Conservation (phyloP, 331 rosid species). For the Malus hybrid region DNA sequence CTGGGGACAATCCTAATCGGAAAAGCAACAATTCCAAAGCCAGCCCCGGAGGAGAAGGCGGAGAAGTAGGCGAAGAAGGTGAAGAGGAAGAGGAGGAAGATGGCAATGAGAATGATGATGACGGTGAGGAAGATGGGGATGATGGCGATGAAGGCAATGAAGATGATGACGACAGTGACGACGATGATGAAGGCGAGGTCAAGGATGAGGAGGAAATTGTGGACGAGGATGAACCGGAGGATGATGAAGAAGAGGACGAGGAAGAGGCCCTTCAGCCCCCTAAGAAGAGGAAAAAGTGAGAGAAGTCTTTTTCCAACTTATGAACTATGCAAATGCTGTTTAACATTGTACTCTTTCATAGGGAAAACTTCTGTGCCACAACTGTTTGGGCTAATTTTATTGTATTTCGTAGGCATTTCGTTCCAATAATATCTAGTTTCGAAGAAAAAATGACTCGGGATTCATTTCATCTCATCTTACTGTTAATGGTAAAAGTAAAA, state of each 20-base stretch:
- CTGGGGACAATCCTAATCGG: constrained; percentile 7
- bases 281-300: constrained; percentile 39
- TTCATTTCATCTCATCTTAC: too few species aligned
- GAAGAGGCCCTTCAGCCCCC: constrained; percentile 38
- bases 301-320: too few species aligned
- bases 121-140: not conserved
- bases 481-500: too few species aligned
- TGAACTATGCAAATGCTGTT: not conserved
- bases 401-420: constrained; percentile 2
- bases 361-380: not conserved
- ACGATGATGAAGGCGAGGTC: not conserved
- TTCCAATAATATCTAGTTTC: not conserved
- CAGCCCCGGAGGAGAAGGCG: not conserved
- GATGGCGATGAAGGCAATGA: not conserved
- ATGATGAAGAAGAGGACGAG: constrained; percentile 24
- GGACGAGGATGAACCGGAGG: constrained; percentile 7
- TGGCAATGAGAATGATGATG: not conserved
- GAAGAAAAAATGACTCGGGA: not conserved
- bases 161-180: not conserved
- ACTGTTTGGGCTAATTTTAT: constrained; percentile 4
- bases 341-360: not conserved
- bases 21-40: constrained; percentile 11
- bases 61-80: constrained; percentile 11
- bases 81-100: constrained; percentile 1
- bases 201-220: constrained; percentile 11